These are phyloP conservation scores for Metschnikowia noctiluminum DNA, from an alignment of 805 yeast genomes.

Conservation along the genomic window DNA sequence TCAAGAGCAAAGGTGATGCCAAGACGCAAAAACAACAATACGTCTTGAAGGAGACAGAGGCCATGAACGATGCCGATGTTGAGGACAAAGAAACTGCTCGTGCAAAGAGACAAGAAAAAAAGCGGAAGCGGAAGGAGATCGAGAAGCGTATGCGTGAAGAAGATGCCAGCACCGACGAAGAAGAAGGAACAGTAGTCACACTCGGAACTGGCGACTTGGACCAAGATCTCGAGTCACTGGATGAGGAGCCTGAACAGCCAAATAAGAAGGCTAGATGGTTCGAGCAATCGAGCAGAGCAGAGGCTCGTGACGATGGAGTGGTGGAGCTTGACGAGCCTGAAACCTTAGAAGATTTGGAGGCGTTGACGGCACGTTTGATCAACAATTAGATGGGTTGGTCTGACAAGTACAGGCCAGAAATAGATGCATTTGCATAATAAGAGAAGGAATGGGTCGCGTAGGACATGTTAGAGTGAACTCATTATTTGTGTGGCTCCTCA, in stretches of 20 bases:
- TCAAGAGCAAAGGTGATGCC: slow-evolving; percentile 71
- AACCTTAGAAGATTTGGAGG: slow-evolving; percentile 90
- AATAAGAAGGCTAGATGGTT: slow-evolving; percentile 50
- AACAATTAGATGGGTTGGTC: slow-evolving; percentile 5
- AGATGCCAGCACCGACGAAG: slow-evolving; percentile 23
- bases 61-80: slow-evolving; percentile 68
- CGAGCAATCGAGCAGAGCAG: slow-evolving; percentile 29
- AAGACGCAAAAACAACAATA: slow-evolving; percentile 63
- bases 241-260: slow-evolving; percentile 32
- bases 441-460: background rate
- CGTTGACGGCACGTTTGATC: slow-evolving; percentile 60
- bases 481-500: too few species aligned
- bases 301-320: slow-evolving; percentile 29
- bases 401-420: background rate
- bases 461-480: too few species aligned
- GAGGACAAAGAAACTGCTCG: slow-evolving; percentile 76
- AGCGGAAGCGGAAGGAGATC: slow-evolving; percentile 78
- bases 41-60: slow-evolving; percentile 60
- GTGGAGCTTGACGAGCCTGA: slow-evolving; percentile 85
- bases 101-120: slow-evolving; percentile 81
- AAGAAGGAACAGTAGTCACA: slow-evolving; percentile 29
- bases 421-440: too few species aligned
- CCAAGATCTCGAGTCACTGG: slow-evolving; percentile 41
- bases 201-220: slow-evolving; percentile 42
- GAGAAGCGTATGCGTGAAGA: slow-evolving; percentile 55